phyloP scores from a whole-genome alignment of 768 basidiomycete species.

The Terana coerulea region DNA sequence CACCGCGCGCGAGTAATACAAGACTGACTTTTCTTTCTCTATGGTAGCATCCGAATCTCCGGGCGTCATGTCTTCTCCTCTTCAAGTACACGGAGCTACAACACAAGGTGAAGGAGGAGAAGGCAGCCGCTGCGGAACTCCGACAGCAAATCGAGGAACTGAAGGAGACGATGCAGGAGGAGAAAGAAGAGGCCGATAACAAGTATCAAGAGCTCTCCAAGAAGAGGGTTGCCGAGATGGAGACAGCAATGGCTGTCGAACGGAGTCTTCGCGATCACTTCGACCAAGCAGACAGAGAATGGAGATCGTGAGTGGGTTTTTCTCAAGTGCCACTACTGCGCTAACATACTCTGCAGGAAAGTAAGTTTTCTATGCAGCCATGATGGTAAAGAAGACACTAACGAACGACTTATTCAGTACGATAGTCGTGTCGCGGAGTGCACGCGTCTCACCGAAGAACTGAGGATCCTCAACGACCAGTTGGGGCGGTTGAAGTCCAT shows the following conservation, averaged over 20 bases:
- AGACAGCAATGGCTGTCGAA: constrained; percentile 49
- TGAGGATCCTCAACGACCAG: constrained; percentile 4
- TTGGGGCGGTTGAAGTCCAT: constrained; percentile 4
- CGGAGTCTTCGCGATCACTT: constrained; percentile 51
- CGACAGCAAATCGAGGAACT: constrained; percentile 13
- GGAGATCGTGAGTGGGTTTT: constrained; percentile 31
- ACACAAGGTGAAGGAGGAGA: constrained; percentile 14
- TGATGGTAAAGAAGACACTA: neutral
- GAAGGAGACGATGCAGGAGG: constrained; percentile 18
- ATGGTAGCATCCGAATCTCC: constrained; percentile 23
- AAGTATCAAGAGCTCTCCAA: constrained; percentile 40
- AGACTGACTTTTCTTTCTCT: neutral
- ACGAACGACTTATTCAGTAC: constrained; percentile 12
- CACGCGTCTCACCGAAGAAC: constrained; percentile 19
- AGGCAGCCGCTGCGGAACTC: constrained; percentile 11
- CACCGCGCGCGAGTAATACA: neutral
- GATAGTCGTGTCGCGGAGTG: constrained; percentile 19
- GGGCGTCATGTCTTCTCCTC: constrained; percentile 20
- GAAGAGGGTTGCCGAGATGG: constrained; percentile 44
- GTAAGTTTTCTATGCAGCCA: constrained; percentile 12
- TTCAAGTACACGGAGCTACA: constrained; percentile 17
- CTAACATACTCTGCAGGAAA: constrained; percentile 21
- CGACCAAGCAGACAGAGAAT: constrained; percentile 39
- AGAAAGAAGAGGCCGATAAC: constrained; percentile 35
- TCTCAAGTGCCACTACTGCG: neutral